A percentile compares a stretch with the other conserved stretches of the same genome.
phyloP scores from a whole-genome alignment of 352 stramenopile species.

The Globisporangium echinulatum region DNA sequence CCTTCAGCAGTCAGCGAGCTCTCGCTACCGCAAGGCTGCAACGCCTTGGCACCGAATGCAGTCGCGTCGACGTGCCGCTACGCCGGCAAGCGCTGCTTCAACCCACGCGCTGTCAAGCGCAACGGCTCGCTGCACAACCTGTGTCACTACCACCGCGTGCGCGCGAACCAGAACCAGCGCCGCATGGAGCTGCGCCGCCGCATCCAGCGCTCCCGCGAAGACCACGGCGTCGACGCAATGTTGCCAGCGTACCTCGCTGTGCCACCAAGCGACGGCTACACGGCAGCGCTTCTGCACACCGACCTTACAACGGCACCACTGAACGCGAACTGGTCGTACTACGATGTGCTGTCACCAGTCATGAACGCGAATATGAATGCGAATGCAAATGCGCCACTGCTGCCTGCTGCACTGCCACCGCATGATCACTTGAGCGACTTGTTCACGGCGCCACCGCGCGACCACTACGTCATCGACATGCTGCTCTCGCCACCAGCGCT shows the following conservation, averaged over 20 bases:
- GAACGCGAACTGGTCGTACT: conserved; percentile 1
- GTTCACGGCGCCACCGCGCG: conserved; percentile 1
- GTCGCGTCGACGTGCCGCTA: conserved; percentile 6
- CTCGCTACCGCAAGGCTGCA: no score
- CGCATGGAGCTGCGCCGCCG: conserved; percentile 8
- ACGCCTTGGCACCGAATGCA: no score
- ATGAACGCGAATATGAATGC: background rate
- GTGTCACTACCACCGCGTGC: conserved; percentile 11
- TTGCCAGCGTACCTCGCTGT: background rate
- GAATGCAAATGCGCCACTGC: background rate
- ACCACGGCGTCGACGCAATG: background rate
- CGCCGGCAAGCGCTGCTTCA: conserved; percentile 9
- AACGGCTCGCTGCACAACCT: conserved; percentile 13
- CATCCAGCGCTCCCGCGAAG: conserved; percentile 4
- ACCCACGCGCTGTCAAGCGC: conserved; percentile 8
- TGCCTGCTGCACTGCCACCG: background rate
- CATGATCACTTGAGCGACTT: conserved; percentile 2
- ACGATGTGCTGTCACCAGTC: background rate
- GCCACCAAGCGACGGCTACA: background rate
- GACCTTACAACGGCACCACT: background rate
- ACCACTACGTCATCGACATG: conserved; percentile 2
- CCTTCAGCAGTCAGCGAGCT: no score
- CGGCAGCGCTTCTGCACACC: background rate
- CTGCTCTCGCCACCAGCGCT: background rate
- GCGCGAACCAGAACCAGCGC: conserved; percentile 13